These are phyloP conservation scores for Passiflora organensis DNA, from an alignment of 345 rosid genomes.

Conservation along the genomic window DNA sequence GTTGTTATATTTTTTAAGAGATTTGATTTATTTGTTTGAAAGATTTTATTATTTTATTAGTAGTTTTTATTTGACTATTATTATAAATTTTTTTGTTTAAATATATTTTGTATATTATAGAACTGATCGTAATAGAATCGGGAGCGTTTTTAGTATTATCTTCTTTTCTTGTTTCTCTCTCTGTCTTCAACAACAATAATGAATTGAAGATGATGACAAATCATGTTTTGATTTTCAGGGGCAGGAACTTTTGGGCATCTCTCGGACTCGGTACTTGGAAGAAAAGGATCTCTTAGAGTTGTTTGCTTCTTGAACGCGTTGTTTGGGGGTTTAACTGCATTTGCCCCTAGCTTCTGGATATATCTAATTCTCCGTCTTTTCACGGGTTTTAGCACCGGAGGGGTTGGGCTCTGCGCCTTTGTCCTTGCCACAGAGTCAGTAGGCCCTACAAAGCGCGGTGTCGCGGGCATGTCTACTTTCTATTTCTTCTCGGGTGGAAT, in stretches of 20 bases:
- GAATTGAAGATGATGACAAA: no score
- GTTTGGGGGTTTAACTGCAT: constrained; percentile 70
- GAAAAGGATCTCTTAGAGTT: constrained; percentile 79
- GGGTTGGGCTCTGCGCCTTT: constrained; percentile 78
- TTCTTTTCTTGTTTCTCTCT: no score
- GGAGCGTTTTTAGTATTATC: no score
- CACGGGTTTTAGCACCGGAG: constrained; percentile 92
- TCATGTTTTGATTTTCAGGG: constrained; percentile 38
- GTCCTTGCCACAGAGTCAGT: constrained; percentile 85
- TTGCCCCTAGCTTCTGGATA: constrained; percentile 60
- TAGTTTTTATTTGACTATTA: no score
- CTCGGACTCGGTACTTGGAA: constrained; percentile 80
- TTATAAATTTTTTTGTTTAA: no score
- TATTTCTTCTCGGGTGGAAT: constrained; percentile 86
- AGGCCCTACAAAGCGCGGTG: constrained; percentile 79
- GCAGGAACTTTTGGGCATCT: constrained; percentile 92
- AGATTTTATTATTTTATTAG: no score
- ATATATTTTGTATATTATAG: no score
- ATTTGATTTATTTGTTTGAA: no score
- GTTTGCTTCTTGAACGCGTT: constrained; percentile 69
- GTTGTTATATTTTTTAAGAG: no score
- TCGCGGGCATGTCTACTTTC: constrained; percentile 94
- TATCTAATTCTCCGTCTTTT: constrained; percentile 63
- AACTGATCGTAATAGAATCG: no score
- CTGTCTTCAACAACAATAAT: no score